Conservation (phyloP, 345 rosid species). For the Gossypium longicalyx region DNA sequence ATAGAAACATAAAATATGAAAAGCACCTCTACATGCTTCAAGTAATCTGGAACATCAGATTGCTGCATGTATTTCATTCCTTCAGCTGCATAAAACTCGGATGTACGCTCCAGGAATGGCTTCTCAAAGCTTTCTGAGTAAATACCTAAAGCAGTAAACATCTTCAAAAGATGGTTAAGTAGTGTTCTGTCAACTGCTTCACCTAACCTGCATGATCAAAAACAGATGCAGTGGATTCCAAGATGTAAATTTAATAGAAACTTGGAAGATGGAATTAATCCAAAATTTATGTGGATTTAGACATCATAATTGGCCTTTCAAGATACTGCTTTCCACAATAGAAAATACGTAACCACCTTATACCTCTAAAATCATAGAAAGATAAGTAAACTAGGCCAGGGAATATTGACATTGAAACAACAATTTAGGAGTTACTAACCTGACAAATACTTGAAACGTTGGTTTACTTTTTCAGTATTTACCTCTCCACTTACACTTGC, state of each 20-base stretch:
- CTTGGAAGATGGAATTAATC: constrained; percentile 3
- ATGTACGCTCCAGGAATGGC: constrained; percentile 84
- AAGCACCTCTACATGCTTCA: constrained; percentile 94
- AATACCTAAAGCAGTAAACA: constrained; percentile 95
- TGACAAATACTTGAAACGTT: neutral
- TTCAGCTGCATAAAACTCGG: constrained; percentile 95
- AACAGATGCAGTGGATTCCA: constrained; percentile 12
- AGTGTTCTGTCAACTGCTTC: constrained; percentile 91
- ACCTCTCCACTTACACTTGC: neutral
- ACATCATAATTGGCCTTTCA: neutral
- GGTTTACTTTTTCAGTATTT: neutral
- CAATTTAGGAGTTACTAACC: neutral
- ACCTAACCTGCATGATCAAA: constrained; percentile 56
- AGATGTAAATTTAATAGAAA: neutral
- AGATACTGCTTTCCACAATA: neutral
- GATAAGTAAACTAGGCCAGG: neutral
- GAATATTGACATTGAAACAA: neutral
- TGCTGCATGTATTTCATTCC: constrained; percentile 98
- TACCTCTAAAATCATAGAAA: neutral
- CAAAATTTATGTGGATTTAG: neutral
- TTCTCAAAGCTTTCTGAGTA: constrained; percentile 93
- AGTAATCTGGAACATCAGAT: constrained; percentile 93
- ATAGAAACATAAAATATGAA: constrained; percentile 2
- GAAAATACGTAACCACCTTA: neutral
- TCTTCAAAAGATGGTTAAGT: constrained; percentile 90